phyloP scores from a whole-genome alignment of 1,139 yeast genomes.

The Magnusiomyces suaveolens region DNA sequence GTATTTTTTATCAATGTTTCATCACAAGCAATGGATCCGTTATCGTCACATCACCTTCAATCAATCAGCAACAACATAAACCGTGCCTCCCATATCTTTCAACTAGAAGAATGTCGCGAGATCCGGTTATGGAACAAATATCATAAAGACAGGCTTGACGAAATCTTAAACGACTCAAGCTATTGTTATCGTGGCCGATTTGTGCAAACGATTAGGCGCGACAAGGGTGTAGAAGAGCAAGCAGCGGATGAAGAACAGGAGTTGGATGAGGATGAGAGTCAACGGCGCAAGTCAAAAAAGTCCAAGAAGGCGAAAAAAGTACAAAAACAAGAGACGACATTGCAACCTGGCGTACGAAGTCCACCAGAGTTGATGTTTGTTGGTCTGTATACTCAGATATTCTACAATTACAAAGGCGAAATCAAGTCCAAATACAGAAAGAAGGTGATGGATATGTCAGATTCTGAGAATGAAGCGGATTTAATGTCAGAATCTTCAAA shows the following conservation, averaged over 20 bases:
- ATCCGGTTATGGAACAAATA: conserved; percentile 8
- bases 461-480: neutral
- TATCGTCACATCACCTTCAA: neutral
- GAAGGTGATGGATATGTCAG: neutral
- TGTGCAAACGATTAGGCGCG: conserved; percentile 8
- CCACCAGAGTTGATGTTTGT: no score
- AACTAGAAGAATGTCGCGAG: conserved; percentile 13
- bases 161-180: conserved; percentile 1
- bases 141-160: conserved; percentile 3
- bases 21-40: no score
- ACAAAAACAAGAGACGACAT: neutral
- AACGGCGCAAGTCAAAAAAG: neutral
- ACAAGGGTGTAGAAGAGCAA: neutral
- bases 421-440: neutral
- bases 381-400: neutral
- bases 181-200: conserved; percentile 10
- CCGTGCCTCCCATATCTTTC: neutral
- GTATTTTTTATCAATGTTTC: no score
- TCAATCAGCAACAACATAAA: neutral
- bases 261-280: neutral
- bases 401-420: neutral
- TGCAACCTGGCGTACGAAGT: no score
- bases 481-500: neutral
- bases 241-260: neutral
- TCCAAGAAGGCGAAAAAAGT: neutral